A percentile compares a stretch with the other conserved stretches of the same genome.
Conservation (phyloP, 2,329 filamentous ascomycete species). For the Volutella citrinella region DNA sequence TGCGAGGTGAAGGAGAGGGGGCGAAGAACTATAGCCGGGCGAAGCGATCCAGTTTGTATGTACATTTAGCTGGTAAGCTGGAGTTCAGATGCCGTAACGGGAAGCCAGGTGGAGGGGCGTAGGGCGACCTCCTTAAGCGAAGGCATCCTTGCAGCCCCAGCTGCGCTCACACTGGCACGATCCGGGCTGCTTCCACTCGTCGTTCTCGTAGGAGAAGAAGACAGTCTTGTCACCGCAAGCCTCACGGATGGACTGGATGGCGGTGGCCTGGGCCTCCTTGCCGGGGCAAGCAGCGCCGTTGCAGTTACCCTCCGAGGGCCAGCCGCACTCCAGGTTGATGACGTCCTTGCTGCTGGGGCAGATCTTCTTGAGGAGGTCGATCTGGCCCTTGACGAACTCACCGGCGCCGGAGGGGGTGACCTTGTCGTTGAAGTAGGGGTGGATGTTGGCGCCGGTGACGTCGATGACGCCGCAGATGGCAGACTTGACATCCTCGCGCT, state of each 20-base stretch:
- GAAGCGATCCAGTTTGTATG: slow-evolving; percentile 23
- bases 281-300: slow-evolving; percentile 75
- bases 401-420: slow-evolving; percentile 66
- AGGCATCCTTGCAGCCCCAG: slow-evolving; percentile 59
- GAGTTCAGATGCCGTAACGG: slow-evolving; percentile 17
- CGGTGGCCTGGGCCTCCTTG: slow-evolving; percentile 61
- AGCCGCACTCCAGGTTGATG: slow-evolving; percentile 87
- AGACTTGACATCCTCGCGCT: slow-evolving; percentile 54
- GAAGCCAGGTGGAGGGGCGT: slow-evolving; percentile 4
- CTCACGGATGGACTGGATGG: slow-evolving; percentile 68
- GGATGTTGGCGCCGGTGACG: slow-evolving; percentile 80
- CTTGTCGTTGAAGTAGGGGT: slow-evolving; percentile 87
- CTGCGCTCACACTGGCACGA: slow-evolving; percentile 71
- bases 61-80: slow-evolving; percentile 25
- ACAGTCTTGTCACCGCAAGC: slow-evolving; percentile 65
- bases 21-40: slow-evolving; percentile 20
- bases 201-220: slow-evolving; percentile 79
- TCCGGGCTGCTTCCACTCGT: slow-evolving; percentile 76
- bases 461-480: slow-evolving; percentile 73
- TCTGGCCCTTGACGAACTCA: slow-evolving; percentile 70
- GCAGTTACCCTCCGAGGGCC: slow-evolving; percentile 68
- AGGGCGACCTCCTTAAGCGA: too few species aligned
- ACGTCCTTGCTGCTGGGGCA: slow-evolving; percentile 70
- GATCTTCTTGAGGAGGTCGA: slow-evolving; percentile 64
- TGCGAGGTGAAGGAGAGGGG: too few species aligned